phyloP scores from a whole-genome alignment of 257 asterid species.

The Fraxinus excelsior region DNA sequence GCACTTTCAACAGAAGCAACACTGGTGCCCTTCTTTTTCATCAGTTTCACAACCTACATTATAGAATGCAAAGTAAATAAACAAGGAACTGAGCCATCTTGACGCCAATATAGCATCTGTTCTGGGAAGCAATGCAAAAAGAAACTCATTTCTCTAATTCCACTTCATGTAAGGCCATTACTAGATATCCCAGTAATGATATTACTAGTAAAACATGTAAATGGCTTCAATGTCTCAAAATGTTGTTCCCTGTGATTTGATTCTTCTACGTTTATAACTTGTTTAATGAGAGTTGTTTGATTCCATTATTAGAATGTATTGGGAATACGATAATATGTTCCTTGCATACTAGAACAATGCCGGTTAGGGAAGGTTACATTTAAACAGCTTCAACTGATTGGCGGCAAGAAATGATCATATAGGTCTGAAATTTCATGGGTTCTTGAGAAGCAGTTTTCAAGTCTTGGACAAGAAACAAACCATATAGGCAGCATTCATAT shows the following conservation, averaged over 20 bases:
- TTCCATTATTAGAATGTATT: neutral
- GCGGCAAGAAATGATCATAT: neutral
- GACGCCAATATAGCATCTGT: neutral
- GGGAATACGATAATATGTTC: neutral
- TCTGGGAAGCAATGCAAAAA: neutral
- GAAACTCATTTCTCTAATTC: neutral
- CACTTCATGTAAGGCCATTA: slow-evolving; percentile 6
- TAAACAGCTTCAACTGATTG: neutral
- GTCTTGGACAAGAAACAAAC: neutral
- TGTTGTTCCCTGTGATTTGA: slow-evolving; percentile 1
- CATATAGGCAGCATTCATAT: neutral
- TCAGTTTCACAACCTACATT: slow-evolving; percentile 81
- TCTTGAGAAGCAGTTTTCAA: neutral
- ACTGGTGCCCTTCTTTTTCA: slow-evolving; percentile 88
- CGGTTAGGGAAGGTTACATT: neutral
- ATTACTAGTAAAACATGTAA: neutral
- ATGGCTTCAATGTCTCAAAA: neutral
- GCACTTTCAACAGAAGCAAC: slow-evolving; percentile 77
- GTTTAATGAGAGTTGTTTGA: neutral
- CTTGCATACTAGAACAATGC: neutral
- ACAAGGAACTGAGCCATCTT: slow-evolving; percentile 9
- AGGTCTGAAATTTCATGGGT: neutral
- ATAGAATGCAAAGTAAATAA: neutral
- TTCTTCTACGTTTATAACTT: neutral
- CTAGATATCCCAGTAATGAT: slow-evolving; percentile 15